Percentiles rank a stretch among this genome's conserved stretches.
Evolutionary conservation across 1,284 basidiomycete genomes (phyloP).

Genomic region (Ceratobasidium sp.): DNA sequence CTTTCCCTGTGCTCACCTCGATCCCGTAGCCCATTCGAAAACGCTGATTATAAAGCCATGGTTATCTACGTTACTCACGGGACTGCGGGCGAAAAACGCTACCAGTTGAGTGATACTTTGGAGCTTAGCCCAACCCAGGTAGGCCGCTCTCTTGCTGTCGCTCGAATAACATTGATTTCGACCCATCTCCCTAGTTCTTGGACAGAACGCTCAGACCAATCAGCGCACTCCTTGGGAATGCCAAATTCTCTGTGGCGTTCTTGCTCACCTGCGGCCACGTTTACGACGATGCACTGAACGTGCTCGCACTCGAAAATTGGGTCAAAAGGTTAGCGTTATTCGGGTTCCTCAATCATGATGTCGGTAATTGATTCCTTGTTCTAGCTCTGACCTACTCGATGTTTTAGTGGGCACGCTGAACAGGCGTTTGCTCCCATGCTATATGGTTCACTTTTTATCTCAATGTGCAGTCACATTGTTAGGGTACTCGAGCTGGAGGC

Average conservation of each 20-base stretch:
- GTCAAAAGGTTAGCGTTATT: neutral
- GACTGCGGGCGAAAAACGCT: neutral
- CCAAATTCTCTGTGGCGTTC: neutral
- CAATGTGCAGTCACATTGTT: neutral
- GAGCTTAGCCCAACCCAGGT: neutral
- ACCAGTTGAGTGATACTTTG: neutral
- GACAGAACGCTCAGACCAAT: neutral
- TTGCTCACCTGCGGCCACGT: conserved; percentile 4
- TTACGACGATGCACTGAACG: neutral
- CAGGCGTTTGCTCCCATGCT: neutral
- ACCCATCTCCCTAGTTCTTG: no score
- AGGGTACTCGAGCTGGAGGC: neutral
- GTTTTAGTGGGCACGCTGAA: neutral
- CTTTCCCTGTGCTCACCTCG: neutral
- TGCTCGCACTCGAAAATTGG: neutral
- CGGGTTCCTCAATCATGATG: no score
- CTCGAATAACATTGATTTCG: no score
- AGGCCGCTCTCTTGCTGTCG: no score
- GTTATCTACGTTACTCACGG: conserved; percentile 5
- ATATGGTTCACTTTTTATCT: neutral
- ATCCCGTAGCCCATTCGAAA: neutral
- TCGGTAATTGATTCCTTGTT: no score
- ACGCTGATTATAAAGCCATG: neutral
- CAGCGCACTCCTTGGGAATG: neutral
- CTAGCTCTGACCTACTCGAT: neutral